These are phyloP conservation scores for Didymella keratinophila DNA, from an alignment of 2,329 filamentous ascomycete genomes.

Conservation along the genomic window DNA sequence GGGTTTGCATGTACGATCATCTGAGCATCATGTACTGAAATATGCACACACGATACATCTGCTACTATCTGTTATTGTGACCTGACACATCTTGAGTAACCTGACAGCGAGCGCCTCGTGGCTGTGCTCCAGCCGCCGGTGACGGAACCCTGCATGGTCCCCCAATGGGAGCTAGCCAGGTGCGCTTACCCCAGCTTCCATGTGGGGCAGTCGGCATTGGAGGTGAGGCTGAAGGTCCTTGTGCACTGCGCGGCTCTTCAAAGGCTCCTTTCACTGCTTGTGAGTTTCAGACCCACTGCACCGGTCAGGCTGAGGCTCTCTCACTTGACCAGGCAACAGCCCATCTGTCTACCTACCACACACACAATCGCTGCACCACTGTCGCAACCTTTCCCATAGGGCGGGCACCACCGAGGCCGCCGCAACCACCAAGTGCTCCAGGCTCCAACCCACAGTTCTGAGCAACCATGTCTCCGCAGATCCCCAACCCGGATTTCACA, in stretches of 20 bases:
- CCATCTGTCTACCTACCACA: neutral
- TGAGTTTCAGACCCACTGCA: neutral
- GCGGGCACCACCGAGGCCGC: slow-evolving; percentile 8
- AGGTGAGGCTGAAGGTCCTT: slow-evolving; percentile 13
- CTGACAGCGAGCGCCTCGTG: neutral
- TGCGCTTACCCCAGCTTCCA: slow-evolving; percentile 15
- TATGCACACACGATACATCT: slow-evolving; percentile 3
- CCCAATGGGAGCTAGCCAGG: slow-evolving; percentile 6
- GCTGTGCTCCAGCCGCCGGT: slow-evolving; percentile 4
- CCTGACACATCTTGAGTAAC: neutral
- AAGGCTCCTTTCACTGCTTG: neutral
- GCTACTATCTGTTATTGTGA: neutral
- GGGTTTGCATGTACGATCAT: slow-evolving; percentile 12
- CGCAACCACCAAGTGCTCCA: slow-evolving; percentile 3
- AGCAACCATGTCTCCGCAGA: slow-evolving; percentile 35
- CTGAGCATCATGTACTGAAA: neutral
- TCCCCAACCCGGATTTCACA: slow-evolving; percentile 33
- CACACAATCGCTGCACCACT: neutral
- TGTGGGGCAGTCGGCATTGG: slow-evolving; percentile 7
- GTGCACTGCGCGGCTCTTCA: neutral
- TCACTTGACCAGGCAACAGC: neutral
- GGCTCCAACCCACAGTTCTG: neutral
- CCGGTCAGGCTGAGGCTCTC: neutral
- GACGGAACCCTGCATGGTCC: slow-evolving; percentile 1
- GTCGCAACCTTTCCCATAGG: neutral